Evolutionary conservation across 805 yeast species (phyloP), one percentile per base, ranked within the genome.

Genomic region (Geotrichum ghanense): DNA sequence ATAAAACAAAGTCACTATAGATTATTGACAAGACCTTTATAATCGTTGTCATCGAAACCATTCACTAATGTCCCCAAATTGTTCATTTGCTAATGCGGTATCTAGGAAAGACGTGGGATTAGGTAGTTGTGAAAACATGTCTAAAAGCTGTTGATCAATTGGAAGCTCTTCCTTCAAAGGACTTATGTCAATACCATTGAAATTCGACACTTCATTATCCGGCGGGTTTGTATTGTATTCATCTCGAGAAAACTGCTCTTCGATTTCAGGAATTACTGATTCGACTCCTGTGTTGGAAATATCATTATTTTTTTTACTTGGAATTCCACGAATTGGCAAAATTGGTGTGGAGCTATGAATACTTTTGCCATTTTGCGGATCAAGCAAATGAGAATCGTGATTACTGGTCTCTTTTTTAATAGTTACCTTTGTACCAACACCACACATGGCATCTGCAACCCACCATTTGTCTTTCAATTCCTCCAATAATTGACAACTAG

Each of bases 361-460:
- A n/a, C n/a, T n/a, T n/a, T n/a, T n/a, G n/a, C n/a, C n/a, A n/a
- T n/a, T n/a, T n/a, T n/a, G n/a, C n/a, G n/a, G n/a, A n/a, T n/a
- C n/a, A n/a, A n/a, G n/a, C n/a, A n/a, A n/a, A n/a, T n/a, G n/a
- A n/a, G n/a, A n/a, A n/a, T n/a, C n/a, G n/a, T n/a, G n/a, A n/a
- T n/a, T n/a, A n/a, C n/a, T n/a, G n/a, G n/a, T n/a, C n/a, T n/a
- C n/a, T n/a, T n/a, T n/a, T n/a, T n/a, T n/a, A n/a, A n/a, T n/a
- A n/a, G n/a, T n/a, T n/a, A n/a, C 61, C 22, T 52, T 53, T 45
- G 60, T 45, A 21, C 64, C 65, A 64, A 61, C 58, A 27, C 54
- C 50, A 4, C 62, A 63, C 65, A 61, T 61, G 3, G 64, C 65
- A 17, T 61, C 64, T n/a, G 64, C 64, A 3, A 61, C 62, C 65